These are phyloP conservation scores for Blastomyces gilchristii DNA, from an alignment of 2,329 filamentous ascomycete genomes.

Conservation along the genomic window DNA sequence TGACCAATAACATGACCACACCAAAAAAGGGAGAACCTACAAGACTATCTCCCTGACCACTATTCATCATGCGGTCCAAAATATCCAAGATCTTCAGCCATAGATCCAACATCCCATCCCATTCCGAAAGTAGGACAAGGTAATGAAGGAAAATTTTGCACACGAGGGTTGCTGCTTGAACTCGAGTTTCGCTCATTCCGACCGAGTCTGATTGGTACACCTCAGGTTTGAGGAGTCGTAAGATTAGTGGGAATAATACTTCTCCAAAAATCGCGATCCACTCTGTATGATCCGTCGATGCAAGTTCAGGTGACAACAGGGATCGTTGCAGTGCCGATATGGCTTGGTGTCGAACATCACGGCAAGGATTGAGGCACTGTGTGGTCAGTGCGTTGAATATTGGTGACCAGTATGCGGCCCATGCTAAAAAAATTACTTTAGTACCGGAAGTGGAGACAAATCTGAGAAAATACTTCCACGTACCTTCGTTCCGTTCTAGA, in stretches of 20 bases:
- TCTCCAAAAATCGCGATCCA: slow-evolving; percentile 94
- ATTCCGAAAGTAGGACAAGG: slow-evolving; percentile 69
- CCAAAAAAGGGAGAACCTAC: slow-evolving; percentile 42
- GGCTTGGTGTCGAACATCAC: slow-evolving; percentile 81
- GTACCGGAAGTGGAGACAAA: slow-evolving; percentile 9
- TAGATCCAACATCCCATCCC: slow-evolving; percentile 80
- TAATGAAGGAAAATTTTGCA: slow-evolving; percentile 96
- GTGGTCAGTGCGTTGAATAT: slow-evolving; percentile 80
- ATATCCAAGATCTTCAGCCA: slow-evolving; percentile 90
- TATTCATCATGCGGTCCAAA: slow-evolving; percentile 93
- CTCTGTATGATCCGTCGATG: slow-evolving; percentile 71
- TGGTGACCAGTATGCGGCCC: slow-evolving; percentile 95
- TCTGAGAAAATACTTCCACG: slow-evolving; percentile 15
- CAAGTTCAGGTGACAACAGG: slow-evolving; percentile 73
- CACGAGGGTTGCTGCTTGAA: slow-evolving; percentile 80
- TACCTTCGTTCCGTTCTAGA: slow-evolving; percentile 74
- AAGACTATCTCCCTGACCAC: slow-evolving; percentile 78
- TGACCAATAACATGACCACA: not conserved
- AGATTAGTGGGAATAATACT: slow-evolving; percentile 84
- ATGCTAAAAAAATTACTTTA: slow-evolving; percentile 48
- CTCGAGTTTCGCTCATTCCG: slow-evolving; percentile 91
- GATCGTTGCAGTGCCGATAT: slow-evolving; percentile 78
- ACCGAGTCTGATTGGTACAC: slow-evolving; percentile 82
- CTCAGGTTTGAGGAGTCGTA: slow-evolving; percentile 81
- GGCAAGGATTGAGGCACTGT: slow-evolving; percentile 89